Base-by-base conservation (phyloP, 352 stramenopile species). In the Globisporangium parvum region DNA sequence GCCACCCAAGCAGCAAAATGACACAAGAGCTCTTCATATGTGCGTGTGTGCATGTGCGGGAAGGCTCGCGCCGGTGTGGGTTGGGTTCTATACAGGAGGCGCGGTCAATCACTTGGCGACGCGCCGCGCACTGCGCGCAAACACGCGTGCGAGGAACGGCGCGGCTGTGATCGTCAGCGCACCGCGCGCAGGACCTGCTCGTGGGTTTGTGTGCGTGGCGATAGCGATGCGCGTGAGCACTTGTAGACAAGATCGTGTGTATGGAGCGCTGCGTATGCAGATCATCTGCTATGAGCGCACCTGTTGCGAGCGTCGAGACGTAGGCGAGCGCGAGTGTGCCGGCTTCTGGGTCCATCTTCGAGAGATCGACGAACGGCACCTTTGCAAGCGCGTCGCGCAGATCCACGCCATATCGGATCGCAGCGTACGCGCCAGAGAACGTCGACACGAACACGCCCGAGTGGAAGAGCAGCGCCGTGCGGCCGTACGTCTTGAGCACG, bases 401-500 rank as follows among this genome's bases (percentile, higher is more conserved):
- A 47, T 94, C 71, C 18, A 90, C 53, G 54, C 84, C 84, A 53
- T 80, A 65, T 47, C 75, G 67, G 55, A 94, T 88, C 35, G 78
- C 78, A 4, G 65, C 67, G 55, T 90, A 94, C 21, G 77, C 83
- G 45, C 80, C 89, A 1, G 79, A 82, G 62, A 99, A 97, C 62
- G 98, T 98, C 18, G 95, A 88, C 8, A 86, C 90, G 76, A 99
- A 99, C 44, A 95, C 63, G 60, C 92, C 96, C 21, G 94, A 85
- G 53, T 97, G 67, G 51, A 97, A 88, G 80, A 98, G 88, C 41
- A 98, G 68, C 31, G 88, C 69, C 53, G 98, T 84, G 70, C 98
- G 97, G 14, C 96, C 85, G 77, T 98, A 98, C 62, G 97, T 91
- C 65, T 95, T 77, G 23, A 90, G 70, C 59, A 95, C 84, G 57